Conservation (phyloP, 345 rosid species). For the Lepidium africanum region DNA sequence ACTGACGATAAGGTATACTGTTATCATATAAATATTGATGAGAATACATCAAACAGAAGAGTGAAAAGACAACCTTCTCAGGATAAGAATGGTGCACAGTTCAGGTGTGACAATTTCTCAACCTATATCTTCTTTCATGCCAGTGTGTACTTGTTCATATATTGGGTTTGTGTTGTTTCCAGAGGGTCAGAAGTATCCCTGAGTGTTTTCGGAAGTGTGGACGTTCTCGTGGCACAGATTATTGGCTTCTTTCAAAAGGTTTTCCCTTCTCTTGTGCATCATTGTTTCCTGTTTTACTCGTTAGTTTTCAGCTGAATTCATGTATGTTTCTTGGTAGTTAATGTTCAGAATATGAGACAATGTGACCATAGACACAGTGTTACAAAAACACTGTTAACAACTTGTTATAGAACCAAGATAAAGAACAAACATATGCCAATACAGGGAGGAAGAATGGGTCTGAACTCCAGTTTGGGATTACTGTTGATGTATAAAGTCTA, state of each 20-base stretch:
- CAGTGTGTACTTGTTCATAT: background rate
- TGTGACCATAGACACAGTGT: background rate
- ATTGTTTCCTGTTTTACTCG: background rate
- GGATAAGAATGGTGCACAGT: constrained; percentile 60
- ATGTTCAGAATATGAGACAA: background rate
- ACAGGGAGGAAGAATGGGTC: background rate
- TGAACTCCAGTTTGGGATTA: background rate
- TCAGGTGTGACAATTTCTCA: constrained; percentile 44
- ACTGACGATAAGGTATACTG: constrained; percentile 47
- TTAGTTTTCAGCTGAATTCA: background rate
- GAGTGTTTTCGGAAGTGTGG: constrained; percentile 40
- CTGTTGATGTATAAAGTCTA: background rate
- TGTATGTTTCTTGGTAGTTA: background rate
- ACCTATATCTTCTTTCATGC: background rate
- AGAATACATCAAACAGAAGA: constrained; percentile 30
- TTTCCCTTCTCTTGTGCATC: constrained; percentile 10
- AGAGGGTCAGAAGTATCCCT: constrained; percentile 79
- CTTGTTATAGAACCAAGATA: background rate
- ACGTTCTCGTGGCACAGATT: constrained; percentile 38
- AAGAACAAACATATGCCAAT: background rate
- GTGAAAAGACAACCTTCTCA: constrained; percentile 59
- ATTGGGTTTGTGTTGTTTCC: constrained; percentile 7
- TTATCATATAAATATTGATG: constrained; percentile 57
- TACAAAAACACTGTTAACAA: background rate
- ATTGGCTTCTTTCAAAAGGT: constrained; percentile 61